Base-by-base conservation (phyloP, 2,329 filamentous ascomycete species). In the Beauveria scarabaeidicola region DNA sequence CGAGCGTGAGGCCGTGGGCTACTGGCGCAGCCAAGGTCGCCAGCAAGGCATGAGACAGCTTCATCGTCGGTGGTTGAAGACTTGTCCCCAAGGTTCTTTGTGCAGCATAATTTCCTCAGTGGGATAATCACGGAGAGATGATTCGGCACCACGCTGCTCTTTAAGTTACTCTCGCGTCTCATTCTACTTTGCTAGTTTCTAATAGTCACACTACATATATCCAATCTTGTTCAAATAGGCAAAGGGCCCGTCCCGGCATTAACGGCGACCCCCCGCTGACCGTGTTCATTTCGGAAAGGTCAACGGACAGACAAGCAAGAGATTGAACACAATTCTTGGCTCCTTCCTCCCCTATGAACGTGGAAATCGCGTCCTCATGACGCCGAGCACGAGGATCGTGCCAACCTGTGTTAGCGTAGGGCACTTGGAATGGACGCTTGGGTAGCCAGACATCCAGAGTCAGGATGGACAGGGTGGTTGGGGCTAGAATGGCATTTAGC, bases 21-120 rank as follows among this genome's bases (percentile, higher is more conserved):
- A n/a, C 40, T 17, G 47, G 60, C 9, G 17, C 61, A 36, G 61
- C 52, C 23, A 67, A 46, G 23, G 61, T 63, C 10, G 61, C 53
- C 15, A 62, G 13, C 25, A 64, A 47, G 21, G 63, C 29, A 38
- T 54, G 53, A 25, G 59, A 65, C 17, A 63, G 40, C 61, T 66
- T 70, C 69, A 71, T 71, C 32, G 19, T 58, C 13, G 9, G 59
- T 10, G 11, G 23, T 47, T 32, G n/a, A n/a, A 55, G 52, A 15
- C 2, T 9, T 23, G 23, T 43, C 23, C 32, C n/a, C 29, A 9
- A 27, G 3, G 13, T 32, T 40, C 15, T 29, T 23, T 15, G 29
- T 21, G 25, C 27, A 52, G 47, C 40, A 46, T 2, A 27, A 38
- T 29, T n/a, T 6, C 36, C 40, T 5, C 11, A 27, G 46, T 19